A percentile compares a stretch with the other conserved stretches of the same genome.
These are phyloP conservation scores for Tagetes erecta DNA, from an alignment of 129 eudicot genomes.

Conservation along the genomic window DNA sequence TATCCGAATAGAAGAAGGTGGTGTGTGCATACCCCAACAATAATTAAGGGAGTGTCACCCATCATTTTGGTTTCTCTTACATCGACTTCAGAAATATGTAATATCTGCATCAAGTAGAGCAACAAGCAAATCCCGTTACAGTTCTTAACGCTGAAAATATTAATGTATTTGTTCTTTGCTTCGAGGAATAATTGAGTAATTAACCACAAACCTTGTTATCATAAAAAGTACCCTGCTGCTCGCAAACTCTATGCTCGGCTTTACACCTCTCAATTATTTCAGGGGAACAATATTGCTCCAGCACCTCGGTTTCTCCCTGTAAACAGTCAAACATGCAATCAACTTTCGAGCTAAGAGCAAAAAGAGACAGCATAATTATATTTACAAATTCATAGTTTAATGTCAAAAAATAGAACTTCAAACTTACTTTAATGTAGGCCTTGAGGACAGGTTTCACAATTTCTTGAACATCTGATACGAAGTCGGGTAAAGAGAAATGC, in stretches of 20 bases:
- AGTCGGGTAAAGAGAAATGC: slow-evolving; percentile 81
- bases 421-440: slow-evolving; percentile 78
- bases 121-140: background rate
- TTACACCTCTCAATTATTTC: slow-evolving; percentile 83
- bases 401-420: slow-evolving; percentile 15
- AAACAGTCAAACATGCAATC: slow-evolving; percentile 27
- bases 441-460: slow-evolving; percentile 76
- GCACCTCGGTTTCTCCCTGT: slow-evolving; percentile 71
- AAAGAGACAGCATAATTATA: background rate
- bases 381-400: background rate
- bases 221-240: slow-evolving; percentile 67
- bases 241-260: slow-evolving; percentile 67
- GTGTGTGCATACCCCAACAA: slow-evolving; percentile 54
- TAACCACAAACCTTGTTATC: slow-evolving; percentile 74
- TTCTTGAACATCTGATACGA: slow-evolving; percentile 88
- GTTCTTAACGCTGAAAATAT: background rate
- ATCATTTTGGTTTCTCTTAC: slow-evolving; percentile 96
- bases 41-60: slow-evolving; percentile 87
- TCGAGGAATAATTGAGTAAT: background rate
- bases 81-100: slow-evolving; percentile 86
- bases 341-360: background rate
- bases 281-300: slow-evolving; percentile 69
- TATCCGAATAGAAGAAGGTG: background rate
- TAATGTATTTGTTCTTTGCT: background rate
- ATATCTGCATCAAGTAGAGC: slow-evolving; percentile 57